A percentile compares a stretch with the other conserved stretches of the same genome.
Conservation (phyloP, 306 rosid species). For the Acacia crassicarpa region DNA sequence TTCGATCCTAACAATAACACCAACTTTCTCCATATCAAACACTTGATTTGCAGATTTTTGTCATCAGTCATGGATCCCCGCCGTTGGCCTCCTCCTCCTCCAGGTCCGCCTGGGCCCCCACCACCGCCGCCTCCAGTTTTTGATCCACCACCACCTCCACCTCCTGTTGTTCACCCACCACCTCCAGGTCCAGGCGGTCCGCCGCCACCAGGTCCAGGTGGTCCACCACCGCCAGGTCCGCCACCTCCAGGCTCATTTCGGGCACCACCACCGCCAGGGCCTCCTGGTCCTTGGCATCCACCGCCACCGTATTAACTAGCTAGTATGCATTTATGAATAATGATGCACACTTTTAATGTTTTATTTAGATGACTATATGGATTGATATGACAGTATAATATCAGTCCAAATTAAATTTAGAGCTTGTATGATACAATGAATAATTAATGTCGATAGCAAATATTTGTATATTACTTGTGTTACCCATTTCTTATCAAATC, state of each 20-base stretch:
- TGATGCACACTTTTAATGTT: neutral
- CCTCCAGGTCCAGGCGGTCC: neutral
- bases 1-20: neutral
- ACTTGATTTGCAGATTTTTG: neutral
- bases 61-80: neutral
- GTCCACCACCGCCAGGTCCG: neutral
- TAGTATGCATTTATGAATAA: neutral
- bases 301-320: neutral
- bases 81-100: neutral
- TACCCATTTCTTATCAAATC: too few relatives aligned
- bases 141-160: neutral
- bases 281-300: too few relatives aligned
- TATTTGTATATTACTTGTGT: too few relatives aligned
- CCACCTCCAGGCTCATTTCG: too few relatives aligned
- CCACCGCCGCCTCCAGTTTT: neutral
- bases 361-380: neutral
- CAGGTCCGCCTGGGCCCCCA: neutral
- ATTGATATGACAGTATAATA: neutral
- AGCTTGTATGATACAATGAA: neutral
- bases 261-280: too few relatives aligned
- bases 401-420: neutral
- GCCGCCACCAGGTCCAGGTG: too few relatives aligned
- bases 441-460: too few relatives aligned
- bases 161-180: neutral
- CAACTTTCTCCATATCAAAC: neutral